Evolutionary conservation across 2,329 filamentous ascomycete species (phyloP), one percentile per base, ranked within the genome.

Genomic region (Aspergillus japonicus): DNA sequence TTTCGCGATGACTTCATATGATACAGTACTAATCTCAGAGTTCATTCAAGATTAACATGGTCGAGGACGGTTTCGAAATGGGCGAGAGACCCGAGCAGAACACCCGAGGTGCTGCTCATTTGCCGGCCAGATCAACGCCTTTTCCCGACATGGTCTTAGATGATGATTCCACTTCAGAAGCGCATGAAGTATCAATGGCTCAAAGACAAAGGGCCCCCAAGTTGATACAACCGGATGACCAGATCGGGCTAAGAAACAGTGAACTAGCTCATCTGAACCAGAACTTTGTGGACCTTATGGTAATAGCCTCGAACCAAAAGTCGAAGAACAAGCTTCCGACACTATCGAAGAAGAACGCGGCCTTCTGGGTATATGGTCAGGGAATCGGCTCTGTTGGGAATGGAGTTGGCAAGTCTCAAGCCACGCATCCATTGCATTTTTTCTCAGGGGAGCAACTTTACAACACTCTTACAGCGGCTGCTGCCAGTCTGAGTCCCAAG

Each of bases 201-300:
- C 67, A 63, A 54, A 70, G 60, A 58, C 72, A 65, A 60, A 69
- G 74, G 63, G 66, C 64, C 23, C 68, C 69, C 39, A 82, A 80
- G 60, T 55, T 70, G 3, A 66, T 88, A 11, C 69, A 71, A 0
- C 64, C 78, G 2, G 87, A 89, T 63, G 64, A 70, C 8, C 73
- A 68, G 2, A 81, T 81, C 12, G 81, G 84, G 61, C 72, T 89
- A 24, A 80, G 79, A 59, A 88, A 86, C 65, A 74, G 77, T 5
- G 83, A 86, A 21, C 73, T 90, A 2, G 74, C 78, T 1, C 71
- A 74, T n/a, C 88, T 85, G 84, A 84, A 84, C 61, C 74, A 77
- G 2, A 76, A 85, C 29, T 90, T 90, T 63, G 64, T 83, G 1
- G 66, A 76, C 11, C 88, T 87, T 64, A 92, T 91, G 85, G 76